Base-by-base conservation (phyloP, 176 grass and related monocot genomes). In the Eragrostis nindensis region DNA sequence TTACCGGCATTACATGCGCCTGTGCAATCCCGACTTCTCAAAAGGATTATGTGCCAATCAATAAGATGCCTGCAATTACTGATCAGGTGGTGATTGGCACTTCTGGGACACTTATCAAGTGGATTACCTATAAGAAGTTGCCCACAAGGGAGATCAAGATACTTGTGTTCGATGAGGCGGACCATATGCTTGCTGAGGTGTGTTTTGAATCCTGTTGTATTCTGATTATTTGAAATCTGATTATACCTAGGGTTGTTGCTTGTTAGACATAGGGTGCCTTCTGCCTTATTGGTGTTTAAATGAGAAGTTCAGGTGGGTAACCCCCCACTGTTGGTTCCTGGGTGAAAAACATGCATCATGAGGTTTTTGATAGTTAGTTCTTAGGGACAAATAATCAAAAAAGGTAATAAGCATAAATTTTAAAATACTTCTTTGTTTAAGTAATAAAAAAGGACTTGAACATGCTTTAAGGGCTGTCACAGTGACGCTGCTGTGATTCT, bases 41-140 rank as follows among this genome's bases (percentile, higher is more conserved):
- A 60, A 77, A 87, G 56, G 86, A 91, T 16, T 97, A 88, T 62
- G 54, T 94, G 44, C 89, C 92, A 0, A 67, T 92, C 29, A 42
- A 38, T n/a, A 92, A 47, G 70, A 89, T 83, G 74, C 64, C 90
- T 18, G 66, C 74, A 11, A 45, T 95, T 55, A 95, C 86, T 54
- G 90, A 91, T 27, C 95, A 98, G 81, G 82, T 98, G 25, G 92
- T 94, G 16, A 93, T 98, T 42, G 95, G 95, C 82, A 98, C 95
- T 86, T 89, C 92, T 61, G 95, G 92, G 22, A 98, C 92, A 5
- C 80, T 98, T 30, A 95, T 89, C 26, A 98, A 95, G 57, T 95
- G 92, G 95, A 89, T 89, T 62, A 80, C 36, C 22, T 46, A 70
- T 75, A 93, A 73, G 68, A 98, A 95, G 63, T 59, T 95, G 57